Percentiles rank a stretch among this genome's conserved stretches.
phyloP scores from a whole-genome alignment of 2,329 filamentous ascomycete genomes.

The Ambrosiella beaveri region DNA sequence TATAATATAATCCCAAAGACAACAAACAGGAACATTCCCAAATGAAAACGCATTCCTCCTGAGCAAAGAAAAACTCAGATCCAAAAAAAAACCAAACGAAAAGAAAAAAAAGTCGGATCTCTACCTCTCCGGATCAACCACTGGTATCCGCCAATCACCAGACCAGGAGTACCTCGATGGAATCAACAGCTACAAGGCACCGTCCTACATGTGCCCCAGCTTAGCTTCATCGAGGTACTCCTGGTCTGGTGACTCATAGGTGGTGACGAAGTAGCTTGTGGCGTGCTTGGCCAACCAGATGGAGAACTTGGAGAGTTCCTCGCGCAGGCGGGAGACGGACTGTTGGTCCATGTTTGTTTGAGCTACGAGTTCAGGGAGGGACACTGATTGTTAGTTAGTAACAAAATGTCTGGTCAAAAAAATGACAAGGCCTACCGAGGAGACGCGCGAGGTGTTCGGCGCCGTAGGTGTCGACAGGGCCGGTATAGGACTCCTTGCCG shows the following conservation, averaged over 20 bases:
- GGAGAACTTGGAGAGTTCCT: constrained; percentile 76
- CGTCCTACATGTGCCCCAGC: constrained; percentile 10
- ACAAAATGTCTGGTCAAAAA: neutral
- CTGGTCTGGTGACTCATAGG: constrained; percentile 56
- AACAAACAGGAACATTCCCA: no score
- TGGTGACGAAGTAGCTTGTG: constrained; percentile 56
- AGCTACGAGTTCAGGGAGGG: constrained; percentile 79
- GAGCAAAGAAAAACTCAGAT: no score
- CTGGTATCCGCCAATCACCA: no score
- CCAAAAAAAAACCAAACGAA: no score
- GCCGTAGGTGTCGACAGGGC: constrained; percentile 68
- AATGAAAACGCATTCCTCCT: no score
- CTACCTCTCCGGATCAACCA: no score
- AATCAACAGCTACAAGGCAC: neutral
- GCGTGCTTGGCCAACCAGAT: constrained; percentile 68
- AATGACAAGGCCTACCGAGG: constrained; percentile 45
- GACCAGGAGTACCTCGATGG: no score
- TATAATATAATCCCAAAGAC: no score
- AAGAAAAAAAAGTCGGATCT: no score
- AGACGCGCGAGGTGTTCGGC: constrained; percentile 81
- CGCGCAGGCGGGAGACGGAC: constrained; percentile 70
- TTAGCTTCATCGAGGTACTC: constrained; percentile 55
- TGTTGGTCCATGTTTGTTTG: constrained; percentile 97
- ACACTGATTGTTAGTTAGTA: constrained; percentile 38
- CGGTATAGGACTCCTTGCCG: constrained; percentile 47